Conservation (phyloP, 768 basidiomycete genomes). For the Royoungia palumana region DNA sequence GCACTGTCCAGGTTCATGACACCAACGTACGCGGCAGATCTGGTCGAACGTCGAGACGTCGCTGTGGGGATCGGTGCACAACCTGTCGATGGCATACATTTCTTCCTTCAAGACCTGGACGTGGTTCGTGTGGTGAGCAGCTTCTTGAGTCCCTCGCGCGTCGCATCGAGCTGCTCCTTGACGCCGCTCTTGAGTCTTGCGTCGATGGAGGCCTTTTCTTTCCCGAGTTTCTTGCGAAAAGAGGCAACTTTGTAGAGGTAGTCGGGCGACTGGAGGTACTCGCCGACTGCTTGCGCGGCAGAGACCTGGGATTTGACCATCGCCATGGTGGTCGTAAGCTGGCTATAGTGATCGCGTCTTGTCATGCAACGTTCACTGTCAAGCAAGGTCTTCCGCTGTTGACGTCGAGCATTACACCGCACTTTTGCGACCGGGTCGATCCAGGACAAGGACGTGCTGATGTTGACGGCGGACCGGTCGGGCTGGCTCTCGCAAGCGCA, state of each 20-base stretch:
- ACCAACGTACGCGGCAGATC: slow-evolving; percentile 81
- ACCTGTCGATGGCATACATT: slow-evolving; percentile 74
- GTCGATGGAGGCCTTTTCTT: slow-evolving; percentile 93
- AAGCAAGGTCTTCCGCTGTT: too few relatives aligned
- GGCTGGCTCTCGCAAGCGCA: slow-evolving; percentile 84
- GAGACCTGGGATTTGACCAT: slow-evolving; percentile 58
- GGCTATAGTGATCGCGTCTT: neutral
- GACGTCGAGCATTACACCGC: slow-evolving; percentile 6
- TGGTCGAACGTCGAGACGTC: slow-evolving; percentile 89
- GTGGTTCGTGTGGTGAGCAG: slow-evolving; percentile 71
- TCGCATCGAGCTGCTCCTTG: too few relatives aligned
- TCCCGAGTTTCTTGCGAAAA: slow-evolving; percentile 91
- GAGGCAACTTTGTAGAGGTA: slow-evolving; percentile 86
- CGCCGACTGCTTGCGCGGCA: slow-evolving; percentile 82
- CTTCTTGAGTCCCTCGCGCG: slow-evolving; percentile 81
- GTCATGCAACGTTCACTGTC: slow-evolving; percentile 1
- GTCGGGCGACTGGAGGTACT: slow-evolving; percentile 90
- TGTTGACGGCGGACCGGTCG: slow-evolving; percentile 95
- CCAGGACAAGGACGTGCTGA: slow-evolving; percentile 78
- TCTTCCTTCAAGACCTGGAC: slow-evolving; percentile 84
- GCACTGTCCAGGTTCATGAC: too few relatives aligned
- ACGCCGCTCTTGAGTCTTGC: slow-evolving; percentile 86
- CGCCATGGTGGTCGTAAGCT: too few relatives aligned
- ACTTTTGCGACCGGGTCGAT: slow-evolving; percentile 19
- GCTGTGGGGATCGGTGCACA: slow-evolving; percentile 72